phyloP scores from a whole-genome alignment of 2,329 filamentous ascomycete species.

The Diaporthe amygdali region DNA sequence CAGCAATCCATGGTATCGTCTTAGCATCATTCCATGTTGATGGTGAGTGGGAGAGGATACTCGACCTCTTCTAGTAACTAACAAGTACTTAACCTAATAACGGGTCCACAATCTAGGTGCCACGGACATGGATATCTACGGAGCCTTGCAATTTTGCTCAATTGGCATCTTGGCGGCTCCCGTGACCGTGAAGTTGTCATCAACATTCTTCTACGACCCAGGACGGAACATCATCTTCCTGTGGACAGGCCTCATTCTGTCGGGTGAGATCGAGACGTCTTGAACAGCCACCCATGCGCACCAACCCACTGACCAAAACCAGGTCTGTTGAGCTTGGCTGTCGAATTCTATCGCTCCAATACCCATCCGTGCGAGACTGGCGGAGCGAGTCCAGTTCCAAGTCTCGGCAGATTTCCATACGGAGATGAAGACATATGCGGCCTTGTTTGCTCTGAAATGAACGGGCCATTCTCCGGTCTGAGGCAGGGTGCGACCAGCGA shows the following conservation, averaged over 20 bases:
- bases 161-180: slow-evolving; percentile 70
- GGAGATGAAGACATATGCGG: slow-evolving; percentile 46
- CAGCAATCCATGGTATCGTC: slow-evolving; percentile 67
- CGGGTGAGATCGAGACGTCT: slow-evolving; percentile 46
- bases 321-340: slow-evolving; percentile 65
- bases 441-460: slow-evolving; percentile 48
- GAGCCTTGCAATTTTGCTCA: slow-evolving; percentile 70
- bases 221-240: slow-evolving; percentile 71
- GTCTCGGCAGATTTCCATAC: slow-evolving; percentile 51
- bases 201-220: slow-evolving; percentile 67
- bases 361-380: background rate
- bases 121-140: slow-evolving; percentile 72
- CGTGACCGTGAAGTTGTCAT: slow-evolving; percentile 63
- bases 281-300: background rate
- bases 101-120: slow-evolving; percentile 48
- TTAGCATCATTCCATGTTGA: slow-evolving; percentile 64
- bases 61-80: background rate
- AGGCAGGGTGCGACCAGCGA: slow-evolving; percentile 61
- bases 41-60: slow-evolving; percentile 45
- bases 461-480: slow-evolving; percentile 60
- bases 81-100: background rate
- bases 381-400: slow-evolving; percentile 39
- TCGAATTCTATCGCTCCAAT: slow-evolving; percentile 67
- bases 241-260: slow-evolving; percentile 66
- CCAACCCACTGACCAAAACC: background rate